Conservation (phyloP, 2,329 filamentous ascomycete species). For the Diaporthe capsici region DNA sequence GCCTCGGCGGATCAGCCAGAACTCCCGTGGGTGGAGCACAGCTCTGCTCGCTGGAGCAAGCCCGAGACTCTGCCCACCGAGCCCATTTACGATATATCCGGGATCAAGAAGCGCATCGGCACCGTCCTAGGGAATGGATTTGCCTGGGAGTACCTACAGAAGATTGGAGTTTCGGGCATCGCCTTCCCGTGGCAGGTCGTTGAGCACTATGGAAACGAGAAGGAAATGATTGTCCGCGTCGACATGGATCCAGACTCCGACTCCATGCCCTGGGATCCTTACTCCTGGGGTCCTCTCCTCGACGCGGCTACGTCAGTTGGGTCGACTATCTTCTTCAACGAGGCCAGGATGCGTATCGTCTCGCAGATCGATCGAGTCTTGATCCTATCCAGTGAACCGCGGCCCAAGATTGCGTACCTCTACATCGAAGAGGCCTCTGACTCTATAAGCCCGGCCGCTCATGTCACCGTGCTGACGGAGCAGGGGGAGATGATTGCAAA, state of each 20-base stretch:
- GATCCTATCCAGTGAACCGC: not conserved
- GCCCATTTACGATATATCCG: not conserved
- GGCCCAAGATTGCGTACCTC: not conserved
- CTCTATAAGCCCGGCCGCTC: not conserved
- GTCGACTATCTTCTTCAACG: conserved; percentile 6
- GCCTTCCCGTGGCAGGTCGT: not conserved
- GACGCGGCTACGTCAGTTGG: not conserved
- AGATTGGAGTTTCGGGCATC: conserved; percentile 3
- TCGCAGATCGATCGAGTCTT: not conserved
- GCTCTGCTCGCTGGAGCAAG: not conserved
- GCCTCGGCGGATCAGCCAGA: not conserved
- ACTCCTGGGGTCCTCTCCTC: not conserved
- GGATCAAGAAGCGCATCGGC: not conserved
- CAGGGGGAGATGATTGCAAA: not conserved
- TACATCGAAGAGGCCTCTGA: not conserved
- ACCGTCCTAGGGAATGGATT: not conserved
- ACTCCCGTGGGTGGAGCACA: not conserved
- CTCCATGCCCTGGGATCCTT: not conserved
- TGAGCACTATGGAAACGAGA: not conserved
- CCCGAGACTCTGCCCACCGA: not conserved
- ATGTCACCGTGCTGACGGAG: not conserved
- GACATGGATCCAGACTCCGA: not conserved
- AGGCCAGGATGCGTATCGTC: not conserved
- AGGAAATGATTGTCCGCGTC: not conserved
- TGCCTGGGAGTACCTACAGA: conserved; percentile 1